phyloP scores from a whole-genome alignment of 441 rosid species.

The Euphorbia corollata region DNA sequence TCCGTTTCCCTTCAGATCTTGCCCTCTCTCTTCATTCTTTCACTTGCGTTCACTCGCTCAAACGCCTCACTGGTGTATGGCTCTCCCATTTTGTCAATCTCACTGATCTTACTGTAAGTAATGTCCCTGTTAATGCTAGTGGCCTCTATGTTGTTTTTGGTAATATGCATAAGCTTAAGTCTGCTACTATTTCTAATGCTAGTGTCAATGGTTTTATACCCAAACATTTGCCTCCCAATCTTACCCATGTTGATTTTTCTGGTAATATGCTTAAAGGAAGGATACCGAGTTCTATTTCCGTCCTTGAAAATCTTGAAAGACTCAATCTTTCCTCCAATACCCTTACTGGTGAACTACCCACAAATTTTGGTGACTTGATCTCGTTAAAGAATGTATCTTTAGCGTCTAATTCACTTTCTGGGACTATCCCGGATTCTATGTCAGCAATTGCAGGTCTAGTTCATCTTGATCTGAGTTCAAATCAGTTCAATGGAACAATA shows the following conservation, averaged over 20 bases:
- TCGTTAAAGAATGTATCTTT: conserved; percentile 60
- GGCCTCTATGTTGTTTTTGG: conserved; percentile 73
- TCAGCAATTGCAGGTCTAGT: conserved; percentile 59
- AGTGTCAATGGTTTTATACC: conserved; percentile 64
- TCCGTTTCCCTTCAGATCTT: conserved; percentile 63
- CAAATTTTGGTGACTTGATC: conserved; percentile 58
- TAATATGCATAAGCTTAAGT: conserved; percentile 48
- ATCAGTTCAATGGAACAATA: conserved; percentile 78
- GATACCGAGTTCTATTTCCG: conserved; percentile 59
- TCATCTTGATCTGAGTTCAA: conserved; percentile 79
- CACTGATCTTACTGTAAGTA: conserved; percentile 63
- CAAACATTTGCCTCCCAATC: conserved; percentile 40
- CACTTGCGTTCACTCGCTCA: conserved; percentile 64
- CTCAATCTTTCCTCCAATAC: conserved; percentile 60
- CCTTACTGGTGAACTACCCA: conserved; percentile 61
- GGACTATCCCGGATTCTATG: conserved; percentile 70
- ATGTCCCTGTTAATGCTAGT: conserved; percentile 47
- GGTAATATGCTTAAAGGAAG: conserved; percentile 58
- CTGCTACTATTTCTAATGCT: conserved; percentile 56
- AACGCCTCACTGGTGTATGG: conserved; percentile 58
- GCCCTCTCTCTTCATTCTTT: conserved; percentile 55
- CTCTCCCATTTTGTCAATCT: conserved; percentile 65
- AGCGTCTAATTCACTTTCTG: conserved; percentile 68
- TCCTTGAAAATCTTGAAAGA: conserved; percentile 56
- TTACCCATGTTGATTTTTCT: conserved; percentile 76